Percentiles rank a stretch among this genome's conserved stretches.
phyloP scores from a whole-genome alignment of 257 asterid species.

The Nicotiana obtusifolia region DNA sequence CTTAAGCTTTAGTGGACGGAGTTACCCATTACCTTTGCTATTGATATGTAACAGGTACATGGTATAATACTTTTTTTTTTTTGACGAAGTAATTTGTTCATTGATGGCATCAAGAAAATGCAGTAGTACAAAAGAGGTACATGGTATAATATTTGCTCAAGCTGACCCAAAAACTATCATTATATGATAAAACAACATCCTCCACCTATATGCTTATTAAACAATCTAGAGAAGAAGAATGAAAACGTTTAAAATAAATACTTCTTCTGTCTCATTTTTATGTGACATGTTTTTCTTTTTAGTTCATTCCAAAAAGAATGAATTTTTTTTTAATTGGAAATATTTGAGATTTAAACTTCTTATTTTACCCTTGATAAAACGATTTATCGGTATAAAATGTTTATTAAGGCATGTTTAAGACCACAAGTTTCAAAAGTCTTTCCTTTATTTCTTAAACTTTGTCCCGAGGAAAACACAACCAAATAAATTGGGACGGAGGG shows the following conservation, averaged over 20 bases:
- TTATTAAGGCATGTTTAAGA: neutral
- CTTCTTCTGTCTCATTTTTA: no score
- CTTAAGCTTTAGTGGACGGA: no score
- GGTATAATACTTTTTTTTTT: no score
- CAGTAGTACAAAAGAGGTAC: no score
- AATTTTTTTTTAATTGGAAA: neutral
- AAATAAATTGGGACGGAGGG: neutral
- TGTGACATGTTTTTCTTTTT: neutral
- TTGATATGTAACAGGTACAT: no score
- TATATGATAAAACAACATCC: neutral
- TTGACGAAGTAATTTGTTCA: no score
- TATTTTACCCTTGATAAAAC: neutral
- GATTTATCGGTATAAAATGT: neutral
- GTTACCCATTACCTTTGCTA: no score
- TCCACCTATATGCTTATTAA: neutral
- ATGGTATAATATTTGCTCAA: neutral
- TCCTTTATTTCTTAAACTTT: no score
- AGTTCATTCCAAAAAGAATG: neutral
- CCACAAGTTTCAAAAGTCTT: no score
- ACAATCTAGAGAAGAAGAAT: neutral
- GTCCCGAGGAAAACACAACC: no score
- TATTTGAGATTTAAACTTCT: neutral
- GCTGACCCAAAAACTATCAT: neutral
- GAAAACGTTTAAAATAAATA: neutral
- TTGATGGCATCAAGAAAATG: no score